phyloP scores from a whole-genome alignment of 2,329 filamentous ascomycete genomes.

The Incumbomyces lentus region DNA sequence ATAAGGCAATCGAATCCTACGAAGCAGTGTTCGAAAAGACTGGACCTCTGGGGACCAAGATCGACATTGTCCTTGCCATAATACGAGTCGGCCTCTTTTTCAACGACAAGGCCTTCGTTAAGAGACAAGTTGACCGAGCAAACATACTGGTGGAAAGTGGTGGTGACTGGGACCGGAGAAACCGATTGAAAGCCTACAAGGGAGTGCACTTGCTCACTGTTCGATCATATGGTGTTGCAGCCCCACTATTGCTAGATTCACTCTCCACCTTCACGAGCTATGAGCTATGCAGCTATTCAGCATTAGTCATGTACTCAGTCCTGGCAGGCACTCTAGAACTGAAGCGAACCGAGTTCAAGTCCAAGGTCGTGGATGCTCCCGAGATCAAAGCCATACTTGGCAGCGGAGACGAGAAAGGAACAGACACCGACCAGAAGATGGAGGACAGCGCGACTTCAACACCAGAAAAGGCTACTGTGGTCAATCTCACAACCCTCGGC shows the following conservation, averaged over 20 bases:
- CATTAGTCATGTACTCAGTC: slow-evolving; percentile 88
- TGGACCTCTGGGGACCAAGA: slow-evolving; percentile 92
- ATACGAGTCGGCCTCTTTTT: slow-evolving; percentile 95
- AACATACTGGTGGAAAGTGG: slow-evolving; percentile 85
- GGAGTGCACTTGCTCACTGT: slow-evolving; percentile 86
- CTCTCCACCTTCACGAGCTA: slow-evolving; percentile 97
- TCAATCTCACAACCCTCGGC: slow-evolving; percentile 82
- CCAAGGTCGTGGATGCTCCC: slow-evolving; percentile 94
- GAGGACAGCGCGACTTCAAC: slow-evolving; percentile 48
- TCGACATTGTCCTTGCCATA: slow-evolving; percentile 91
- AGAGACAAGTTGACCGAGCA: slow-evolving; percentile 86
- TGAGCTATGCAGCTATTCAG: slow-evolving; percentile 94
- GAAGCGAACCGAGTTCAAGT: slow-evolving; percentile 97
- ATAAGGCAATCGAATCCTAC: slow-evolving; percentile 85
- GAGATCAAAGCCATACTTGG: slow-evolving; percentile 97
- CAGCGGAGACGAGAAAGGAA: slow-evolving; percentile 76
- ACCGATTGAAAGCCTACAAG: slow-evolving; percentile 97
- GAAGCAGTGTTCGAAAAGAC: slow-evolving; percentile 95
- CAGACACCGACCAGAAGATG: slow-evolving; percentile 69
- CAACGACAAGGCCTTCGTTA: slow-evolving; percentile 80
- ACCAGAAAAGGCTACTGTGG: slow-evolving; percentile 50
- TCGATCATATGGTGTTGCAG: slow-evolving; percentile 79
- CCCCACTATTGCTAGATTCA: slow-evolving; percentile 88
- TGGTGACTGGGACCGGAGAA: slow-evolving; percentile 96
- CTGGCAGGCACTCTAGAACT: slow-evolving; percentile 88